Evolutionary conservation across 495 filamentous ascomycete species (phyloP).

Genomic region (Daldinia loculata): DNA sequence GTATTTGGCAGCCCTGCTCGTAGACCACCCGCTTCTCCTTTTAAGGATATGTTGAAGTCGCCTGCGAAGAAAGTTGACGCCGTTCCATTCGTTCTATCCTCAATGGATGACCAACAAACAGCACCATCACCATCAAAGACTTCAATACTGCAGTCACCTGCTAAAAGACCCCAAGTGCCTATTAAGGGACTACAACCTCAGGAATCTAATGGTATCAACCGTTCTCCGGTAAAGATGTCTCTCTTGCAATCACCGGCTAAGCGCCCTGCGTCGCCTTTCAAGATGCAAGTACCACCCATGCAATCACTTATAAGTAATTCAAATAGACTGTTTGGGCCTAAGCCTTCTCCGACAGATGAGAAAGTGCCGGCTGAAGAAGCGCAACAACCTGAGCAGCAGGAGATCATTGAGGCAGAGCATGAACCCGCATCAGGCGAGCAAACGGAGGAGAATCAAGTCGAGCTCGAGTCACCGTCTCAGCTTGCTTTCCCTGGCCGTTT

Average conservation of each 20-base stretch:
- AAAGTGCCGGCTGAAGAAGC: slow-evolving; percentile 17
- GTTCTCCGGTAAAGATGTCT: slow-evolving; percentile 42
- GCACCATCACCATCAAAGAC: slow-evolving; percentile 49
- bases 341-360: slow-evolving; percentile 20
- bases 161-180: slow-evolving; percentile 56
- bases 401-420: slow-evolving; percentile 31
- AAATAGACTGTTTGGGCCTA: slow-evolving; percentile 18
- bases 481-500: slow-evolving; percentile 60
- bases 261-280: slow-evolving; percentile 43
- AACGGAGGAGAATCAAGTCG: slow-evolving; percentile 19
- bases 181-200: slow-evolving; percentile 50
- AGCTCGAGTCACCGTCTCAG: slow-evolving; percentile 46
- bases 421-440: slow-evolving; percentile 16
- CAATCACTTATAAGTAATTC: slow-evolving; percentile 8
- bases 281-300: slow-evolving; percentile 24
- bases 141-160: slow-evolving; percentile 57
- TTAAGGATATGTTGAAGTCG: slow-evolving; percentile 58
- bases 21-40: slow-evolving; percentile 56
- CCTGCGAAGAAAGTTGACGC: slow-evolving; percentile 60
- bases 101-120: slow-evolving; percentile 43
- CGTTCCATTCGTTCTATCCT: slow-evolving; percentile 57
- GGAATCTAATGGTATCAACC: slow-evolving; percentile 20
- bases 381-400: slow-evolving; percentile 21
- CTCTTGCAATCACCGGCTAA: slow-evolving; percentile 40
- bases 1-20: slow-evolving; percentile 59